Evolutionary conservation across 305 asterid genomes (phyloP).

Genomic region (Fraxinus angustifolia): DNA sequence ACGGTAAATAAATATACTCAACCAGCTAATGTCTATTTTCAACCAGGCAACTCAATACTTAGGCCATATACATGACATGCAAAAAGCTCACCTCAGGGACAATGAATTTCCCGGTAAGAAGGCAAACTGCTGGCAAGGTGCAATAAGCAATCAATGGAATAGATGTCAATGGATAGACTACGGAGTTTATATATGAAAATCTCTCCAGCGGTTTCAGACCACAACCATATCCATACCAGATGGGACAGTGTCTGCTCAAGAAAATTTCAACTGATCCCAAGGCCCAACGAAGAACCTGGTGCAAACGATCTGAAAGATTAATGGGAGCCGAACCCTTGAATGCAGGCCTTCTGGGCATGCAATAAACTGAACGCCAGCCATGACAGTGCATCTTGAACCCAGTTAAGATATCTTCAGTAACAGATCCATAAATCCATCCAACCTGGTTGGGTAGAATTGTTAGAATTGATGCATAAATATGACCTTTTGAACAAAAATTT

Average conservation of each 20-base stretch:
- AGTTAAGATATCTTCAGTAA: constrained; percentile 92
- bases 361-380: constrained; percentile 95
- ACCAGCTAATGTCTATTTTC: background rate
- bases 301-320: constrained; percentile 93
- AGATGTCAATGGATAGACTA: constrained; percentile 85
- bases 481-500: background rate
- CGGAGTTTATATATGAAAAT: constrained; percentile 79
- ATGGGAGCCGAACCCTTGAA: constrained; percentile 95
- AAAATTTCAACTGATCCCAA: constrained; percentile 90
- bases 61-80: background rate
- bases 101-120: constrained; percentile 81
- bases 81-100: constrained; percentile 69
- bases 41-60: background rate
- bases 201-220: constrained; percentile 92
- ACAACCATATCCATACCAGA: constrained; percentile 94
- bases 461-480: constrained; percentile 3
- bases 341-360: constrained; percentile 80
- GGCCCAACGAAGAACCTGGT: constrained; percentile 97
- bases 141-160: constrained; percentile 80
- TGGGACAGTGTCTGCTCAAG: constrained; percentile 89
- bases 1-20: background rate
- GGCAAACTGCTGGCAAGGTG: constrained; percentile 89
- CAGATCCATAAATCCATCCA: constrained; percentile 97
- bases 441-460: constrained; percentile 39
- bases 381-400: constrained; percentile 98